These are phyloP conservation scores for Leishmania mexicana DNA, from an alignment of 208 protist species.

Conservation along the genomic window DNA sequence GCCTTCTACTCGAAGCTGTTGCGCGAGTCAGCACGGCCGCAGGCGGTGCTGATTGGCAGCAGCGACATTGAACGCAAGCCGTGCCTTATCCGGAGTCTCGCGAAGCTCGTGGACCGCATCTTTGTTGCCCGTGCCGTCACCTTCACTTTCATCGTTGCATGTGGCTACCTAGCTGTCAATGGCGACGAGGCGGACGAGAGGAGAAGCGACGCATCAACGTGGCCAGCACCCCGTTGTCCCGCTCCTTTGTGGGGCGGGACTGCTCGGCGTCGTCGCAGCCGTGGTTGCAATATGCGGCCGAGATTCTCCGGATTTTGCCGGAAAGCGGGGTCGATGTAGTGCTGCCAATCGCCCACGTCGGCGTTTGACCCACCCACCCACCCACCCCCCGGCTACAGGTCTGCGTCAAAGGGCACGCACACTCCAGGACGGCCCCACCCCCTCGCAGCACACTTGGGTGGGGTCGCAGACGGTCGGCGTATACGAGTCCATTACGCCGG, in stretches of 20 bases:
- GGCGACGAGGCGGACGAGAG: constrained; percentile 34
- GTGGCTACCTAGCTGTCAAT: constrained; percentile 42
- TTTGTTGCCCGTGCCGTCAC: constrained; percentile 60
- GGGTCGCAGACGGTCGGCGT: constrained; percentile 72
- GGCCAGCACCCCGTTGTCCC: constrained; percentile 6
- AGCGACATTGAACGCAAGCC: constrained; percentile 62
- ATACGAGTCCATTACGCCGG: constrained; percentile 83
- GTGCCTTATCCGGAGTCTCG: constrained; percentile 61
- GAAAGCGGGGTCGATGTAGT: constrained; percentile 95
- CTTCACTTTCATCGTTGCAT: constrained; percentile 70
- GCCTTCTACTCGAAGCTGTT: constrained; percentile 83
- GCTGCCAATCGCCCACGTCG: constrained; percentile 96
- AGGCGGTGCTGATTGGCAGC: constrained; percentile 65
- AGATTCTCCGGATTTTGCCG: constrained; percentile 93
- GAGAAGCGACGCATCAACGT: constrained; percentile 26
- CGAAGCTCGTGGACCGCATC: constrained; percentile 75
- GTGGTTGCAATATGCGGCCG: constrained; percentile 63
- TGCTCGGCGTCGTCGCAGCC: constrained; percentile 12
- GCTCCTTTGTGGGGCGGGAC: background rate
- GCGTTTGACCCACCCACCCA: constrained; percentile 51
- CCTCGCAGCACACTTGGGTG: constrained; percentile 55
- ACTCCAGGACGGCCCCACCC: constrained; percentile 36
- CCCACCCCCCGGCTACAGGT: background rate
- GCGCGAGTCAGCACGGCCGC: constrained; percentile 53
- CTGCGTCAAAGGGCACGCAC: background rate